phyloP scores from a whole-genome alignment of 164 flowering plant genomes.

The Hamamelis virginiana region DNA sequence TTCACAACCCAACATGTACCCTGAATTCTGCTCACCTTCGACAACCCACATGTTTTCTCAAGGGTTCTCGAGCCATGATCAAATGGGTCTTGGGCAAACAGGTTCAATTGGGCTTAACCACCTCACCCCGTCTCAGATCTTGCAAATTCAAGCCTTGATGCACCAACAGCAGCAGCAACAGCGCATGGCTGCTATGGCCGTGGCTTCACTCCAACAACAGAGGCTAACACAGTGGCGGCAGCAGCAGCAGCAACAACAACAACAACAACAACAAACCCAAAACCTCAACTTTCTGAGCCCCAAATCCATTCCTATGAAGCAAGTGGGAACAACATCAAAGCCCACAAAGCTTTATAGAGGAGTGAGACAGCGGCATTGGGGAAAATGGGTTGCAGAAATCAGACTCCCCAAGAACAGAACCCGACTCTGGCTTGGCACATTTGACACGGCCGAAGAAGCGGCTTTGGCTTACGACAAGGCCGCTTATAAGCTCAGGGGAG shows the following conservation, averaged over 20 bases:
- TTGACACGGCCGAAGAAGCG: slow-evolving; percentile 59
- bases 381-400: slow-evolving; percentile 73
- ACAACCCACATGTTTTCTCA: slow-evolving; percentile 29
- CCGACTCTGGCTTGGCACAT: slow-evolving; percentile 69
- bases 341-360: slow-evolving; percentile 56
- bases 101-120: slow-evolving; percentile 44
- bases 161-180: slow-evolving; percentile 27
- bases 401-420: slow-evolving; percentile 60
- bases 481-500: slow-evolving; percentile 60
- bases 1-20: slow-evolving; percentile 21
- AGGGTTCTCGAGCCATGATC: slow-evolving; percentile 25
- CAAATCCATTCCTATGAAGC: slow-evolving; percentile 54
- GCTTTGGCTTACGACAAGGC: slow-evolving; percentile 59
- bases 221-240: slow-evolving; percentile 8
- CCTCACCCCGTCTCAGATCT: slow-evolving; percentile 50
- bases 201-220: slow-evolving; percentile 13
- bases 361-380: slow-evolving; percentile 69
- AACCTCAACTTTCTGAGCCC: slow-evolving; percentile 28
- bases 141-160: slow-evolving; percentile 51
- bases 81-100: slow-evolving; percentile 29
- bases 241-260: slow-evolving; percentile 6
- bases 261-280: slow-evolving; percentile 1
- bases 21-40: slow-evolving; percentile 29
- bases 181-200: slow-evolving; percentile 5
- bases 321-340: slow-evolving; percentile 27